A percentile compares a stretch with the other conserved stretches of the same genome.
phyloP scores from a whole-genome alignment of 345 rosid species.

The Citrus sp. region DNA sequence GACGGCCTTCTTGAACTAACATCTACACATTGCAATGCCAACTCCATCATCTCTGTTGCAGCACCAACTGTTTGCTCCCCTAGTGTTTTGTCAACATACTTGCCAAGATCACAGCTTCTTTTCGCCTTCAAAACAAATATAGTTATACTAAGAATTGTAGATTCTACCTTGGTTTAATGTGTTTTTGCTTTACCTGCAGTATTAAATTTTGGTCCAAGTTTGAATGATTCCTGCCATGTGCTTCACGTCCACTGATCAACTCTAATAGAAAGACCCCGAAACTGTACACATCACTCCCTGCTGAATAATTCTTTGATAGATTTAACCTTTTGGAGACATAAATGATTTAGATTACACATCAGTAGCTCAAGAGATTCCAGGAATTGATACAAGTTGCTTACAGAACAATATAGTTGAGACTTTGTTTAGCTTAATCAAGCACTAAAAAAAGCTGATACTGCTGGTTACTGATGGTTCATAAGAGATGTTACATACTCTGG shows the following conservation, averaged over 20 bases:
- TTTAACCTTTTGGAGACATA: conserved; percentile 24
- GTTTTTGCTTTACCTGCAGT: conserved; percentile 27
- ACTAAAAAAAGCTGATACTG: background rate
- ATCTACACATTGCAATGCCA: conserved; percentile 36
- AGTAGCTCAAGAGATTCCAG: background rate
- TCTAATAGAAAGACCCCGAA: conserved; percentile 47
- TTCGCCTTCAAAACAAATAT: conserved; percentile 20
- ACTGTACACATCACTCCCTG: conserved; percentile 38
- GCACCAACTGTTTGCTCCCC: conserved; percentile 1
- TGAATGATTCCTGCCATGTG: conserved; percentile 16
- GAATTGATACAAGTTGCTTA: background rate
- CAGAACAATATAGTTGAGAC: background rate
- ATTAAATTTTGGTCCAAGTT: conserved; percentile 18
- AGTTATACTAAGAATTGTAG: background rate
- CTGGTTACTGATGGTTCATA: background rate
- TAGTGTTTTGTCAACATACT: conserved; percentile 26
- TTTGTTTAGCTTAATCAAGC: background rate
- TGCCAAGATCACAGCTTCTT: background rate
- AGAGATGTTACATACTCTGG: conserved; percentile 39
- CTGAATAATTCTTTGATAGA: conserved; percentile 17
- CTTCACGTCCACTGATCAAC: conserved; percentile 35
- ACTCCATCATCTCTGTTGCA: conserved; percentile 22
- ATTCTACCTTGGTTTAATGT: background rate
- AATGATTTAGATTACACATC: background rate
- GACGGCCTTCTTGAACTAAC: conserved; percentile 26